phyloP scores from a whole-genome alignment of 78 protist species.

The Bigelowiella natans region DNA sequence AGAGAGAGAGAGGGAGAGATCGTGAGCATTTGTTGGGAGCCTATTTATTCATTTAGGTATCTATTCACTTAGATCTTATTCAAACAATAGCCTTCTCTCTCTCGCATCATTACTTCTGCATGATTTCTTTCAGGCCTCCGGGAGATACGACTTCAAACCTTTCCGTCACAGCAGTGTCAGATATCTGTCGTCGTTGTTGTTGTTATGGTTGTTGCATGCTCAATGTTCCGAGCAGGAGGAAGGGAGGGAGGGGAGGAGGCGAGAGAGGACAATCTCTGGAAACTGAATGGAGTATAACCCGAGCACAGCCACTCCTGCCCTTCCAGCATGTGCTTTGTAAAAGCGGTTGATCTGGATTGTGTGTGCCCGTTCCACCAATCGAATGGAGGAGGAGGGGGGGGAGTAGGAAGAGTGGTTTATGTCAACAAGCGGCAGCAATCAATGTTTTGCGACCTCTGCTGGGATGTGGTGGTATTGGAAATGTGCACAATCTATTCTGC shows the following conservation, averaged over 20 bases:
- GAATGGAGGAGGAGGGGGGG: too few relatives aligned
- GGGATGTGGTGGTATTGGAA: too few relatives aligned
- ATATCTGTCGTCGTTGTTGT: neutral
- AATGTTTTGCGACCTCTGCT: too few relatives aligned
- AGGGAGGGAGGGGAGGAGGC: neutral
- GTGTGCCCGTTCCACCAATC: too few relatives aligned
- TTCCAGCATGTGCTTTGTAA: too few relatives aligned
- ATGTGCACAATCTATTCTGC: too few relatives aligned
- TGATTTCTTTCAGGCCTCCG: neutral
- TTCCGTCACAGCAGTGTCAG: neutral
- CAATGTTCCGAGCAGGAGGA: neutral
- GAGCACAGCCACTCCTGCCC: too few relatives aligned
- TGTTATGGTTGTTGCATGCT: neutral
- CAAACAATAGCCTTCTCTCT: neutral
- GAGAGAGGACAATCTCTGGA: too few relatives aligned
- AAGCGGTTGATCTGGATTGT: too few relatives aligned
- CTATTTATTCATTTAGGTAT: neutral
- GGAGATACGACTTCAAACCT: neutral
- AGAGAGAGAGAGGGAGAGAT: neutral
- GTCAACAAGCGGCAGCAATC: too few relatives aligned
- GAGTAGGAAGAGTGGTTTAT: too few relatives aligned
- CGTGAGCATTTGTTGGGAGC: neutral
- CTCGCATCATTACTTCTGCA: neutral
- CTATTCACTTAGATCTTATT: neutral
- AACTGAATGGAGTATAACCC: too few relatives aligned